These are phyloP conservation scores for Kappamyces sp. DNA, from an alignment of 192 early-diverging fungal species.

Conservation along the genomic window DNA sequence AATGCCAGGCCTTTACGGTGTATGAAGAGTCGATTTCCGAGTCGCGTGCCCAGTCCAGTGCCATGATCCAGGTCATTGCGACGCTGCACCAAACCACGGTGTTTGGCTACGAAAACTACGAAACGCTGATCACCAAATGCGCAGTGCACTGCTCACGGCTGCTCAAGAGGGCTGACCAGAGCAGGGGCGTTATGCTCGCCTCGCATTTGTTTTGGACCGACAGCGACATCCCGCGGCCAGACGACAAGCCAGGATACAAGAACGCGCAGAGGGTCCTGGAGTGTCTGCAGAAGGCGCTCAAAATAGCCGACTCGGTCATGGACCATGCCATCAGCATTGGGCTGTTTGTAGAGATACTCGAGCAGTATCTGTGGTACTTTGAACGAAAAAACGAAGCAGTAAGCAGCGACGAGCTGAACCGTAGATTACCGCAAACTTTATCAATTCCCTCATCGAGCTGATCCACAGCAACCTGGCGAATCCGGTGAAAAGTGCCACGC, in stretches of 20 bases:
- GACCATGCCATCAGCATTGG: conserved; percentile 84
- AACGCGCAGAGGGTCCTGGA: conserved; percentile 86
- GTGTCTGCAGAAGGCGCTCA: conserved; percentile 89
- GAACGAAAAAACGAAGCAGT: conserved; percentile 85
- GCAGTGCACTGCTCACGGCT: conserved; percentile 84
- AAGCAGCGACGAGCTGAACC: conserved; percentile 8
- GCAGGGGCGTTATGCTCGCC: conserved; percentile 73
- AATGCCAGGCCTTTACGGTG: conserved; percentile 73
- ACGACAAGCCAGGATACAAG: conserved; percentile 61
- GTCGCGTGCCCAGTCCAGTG: conserved; percentile 83
- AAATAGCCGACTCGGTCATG: conserved; percentile 90
- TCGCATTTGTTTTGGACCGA: conserved; percentile 90
- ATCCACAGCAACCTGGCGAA: conserved; percentile 72
- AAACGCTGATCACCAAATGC: conserved; percentile 87
- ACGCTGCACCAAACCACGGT: conserved; percentile 75
- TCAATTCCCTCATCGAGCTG: conserved; percentile 90
- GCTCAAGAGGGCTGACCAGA: conserved; percentile 92
- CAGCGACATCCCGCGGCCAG: conserved; percentile 35
- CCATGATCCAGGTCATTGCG: conserved; percentile 81
- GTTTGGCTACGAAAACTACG: conserved; percentile 88
- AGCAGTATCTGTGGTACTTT: conserved; percentile 92
- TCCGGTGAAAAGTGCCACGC: conserved; percentile 4
- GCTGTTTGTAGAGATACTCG: conserved; percentile 96
- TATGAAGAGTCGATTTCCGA: conserved; percentile 97
- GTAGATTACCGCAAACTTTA: conserved; percentile 83